phyloP scores from a whole-genome alignment of 73 alveolate species.

The Paramecium octaurelia region DNA sequence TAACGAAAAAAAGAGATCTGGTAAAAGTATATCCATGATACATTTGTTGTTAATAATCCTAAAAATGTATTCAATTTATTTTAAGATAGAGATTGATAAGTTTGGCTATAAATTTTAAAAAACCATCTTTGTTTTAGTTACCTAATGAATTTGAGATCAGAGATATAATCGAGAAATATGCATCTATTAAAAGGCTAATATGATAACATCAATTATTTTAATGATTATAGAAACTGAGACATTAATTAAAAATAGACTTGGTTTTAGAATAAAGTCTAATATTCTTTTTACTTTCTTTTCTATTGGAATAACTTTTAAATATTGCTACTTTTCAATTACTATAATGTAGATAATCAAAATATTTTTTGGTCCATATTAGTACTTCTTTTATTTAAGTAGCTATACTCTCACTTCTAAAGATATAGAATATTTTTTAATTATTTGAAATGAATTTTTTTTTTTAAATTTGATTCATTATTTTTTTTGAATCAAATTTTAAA shows the following conservation, averaged over 20 bases:
- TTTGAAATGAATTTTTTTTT: too few relatives aligned
- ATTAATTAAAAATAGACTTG: too few relatives aligned
- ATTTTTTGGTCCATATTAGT: too few relatives aligned
- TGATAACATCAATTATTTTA: neutral
- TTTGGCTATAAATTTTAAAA: neutral
- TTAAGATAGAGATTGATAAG: neutral
- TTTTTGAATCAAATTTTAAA: too few relatives aligned
- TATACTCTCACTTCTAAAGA: too few relatives aligned
- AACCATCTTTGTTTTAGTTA: neutral
- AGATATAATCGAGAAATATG: neutral
- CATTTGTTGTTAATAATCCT: slow-evolving; percentile 7
- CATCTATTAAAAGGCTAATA: neutral
- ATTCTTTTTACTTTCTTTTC: neutral
- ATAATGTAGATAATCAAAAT: too few relatives aligned
- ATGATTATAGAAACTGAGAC: neutral
- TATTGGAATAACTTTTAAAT: neutral
- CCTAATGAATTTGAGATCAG: neutral
- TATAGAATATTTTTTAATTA: too few relatives aligned
- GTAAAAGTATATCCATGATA: neutral
- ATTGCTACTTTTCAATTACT: too few relatives aligned
- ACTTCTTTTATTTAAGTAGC: too few relatives aligned
- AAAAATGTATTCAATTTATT: neutral
- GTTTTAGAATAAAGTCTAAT: too few relatives aligned
- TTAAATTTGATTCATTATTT: too few relatives aligned
- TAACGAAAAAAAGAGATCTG: neutral